These are phyloP conservation scores for Chrysosporium keratinophilum DNA, from an alignment of 2,329 filamentous ascomycete species.

Conservation along the genomic window DNA sequence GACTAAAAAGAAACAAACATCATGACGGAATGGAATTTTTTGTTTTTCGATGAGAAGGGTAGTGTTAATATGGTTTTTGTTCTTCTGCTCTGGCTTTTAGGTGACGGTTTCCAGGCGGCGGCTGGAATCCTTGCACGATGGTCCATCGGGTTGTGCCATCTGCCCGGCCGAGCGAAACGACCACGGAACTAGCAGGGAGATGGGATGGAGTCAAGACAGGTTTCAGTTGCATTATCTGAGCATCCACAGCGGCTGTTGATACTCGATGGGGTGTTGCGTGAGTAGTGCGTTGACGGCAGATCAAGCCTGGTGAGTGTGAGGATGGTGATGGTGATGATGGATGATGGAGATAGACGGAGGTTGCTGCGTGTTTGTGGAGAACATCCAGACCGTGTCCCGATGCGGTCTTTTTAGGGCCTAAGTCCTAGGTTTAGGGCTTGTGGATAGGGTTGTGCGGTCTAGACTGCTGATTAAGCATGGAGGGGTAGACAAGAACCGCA, in stretches of 20 bases:
- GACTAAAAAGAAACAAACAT: not conserved
- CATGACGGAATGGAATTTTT: not conserved
- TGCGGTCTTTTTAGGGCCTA: not conserved
- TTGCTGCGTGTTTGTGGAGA: not conserved
- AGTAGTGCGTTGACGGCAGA: no score
- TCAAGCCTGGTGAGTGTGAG: no score
- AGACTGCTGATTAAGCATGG: not conserved
- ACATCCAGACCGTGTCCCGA: not conserved
- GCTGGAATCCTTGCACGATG: no score
- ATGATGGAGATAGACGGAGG: not conserved
- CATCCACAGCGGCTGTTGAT: no score
- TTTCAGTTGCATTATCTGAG: no score
- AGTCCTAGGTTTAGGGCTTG: conserved; percentile 2
- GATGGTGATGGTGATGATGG: no score
- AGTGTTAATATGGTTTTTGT: not conserved
- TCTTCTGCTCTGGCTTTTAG: not conserved
- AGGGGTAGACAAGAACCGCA: not conserved
- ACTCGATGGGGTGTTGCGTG: no score
- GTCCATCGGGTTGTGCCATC: no score
- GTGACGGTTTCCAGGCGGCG: no score
- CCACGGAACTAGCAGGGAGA: no score
- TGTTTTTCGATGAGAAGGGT: not conserved
- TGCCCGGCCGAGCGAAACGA: no score
- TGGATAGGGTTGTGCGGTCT: not conserved
- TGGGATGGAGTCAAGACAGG: no score